Base-by-base conservation (phyloP, 331 rosid species). In the Cydonia oblonga region DNA sequence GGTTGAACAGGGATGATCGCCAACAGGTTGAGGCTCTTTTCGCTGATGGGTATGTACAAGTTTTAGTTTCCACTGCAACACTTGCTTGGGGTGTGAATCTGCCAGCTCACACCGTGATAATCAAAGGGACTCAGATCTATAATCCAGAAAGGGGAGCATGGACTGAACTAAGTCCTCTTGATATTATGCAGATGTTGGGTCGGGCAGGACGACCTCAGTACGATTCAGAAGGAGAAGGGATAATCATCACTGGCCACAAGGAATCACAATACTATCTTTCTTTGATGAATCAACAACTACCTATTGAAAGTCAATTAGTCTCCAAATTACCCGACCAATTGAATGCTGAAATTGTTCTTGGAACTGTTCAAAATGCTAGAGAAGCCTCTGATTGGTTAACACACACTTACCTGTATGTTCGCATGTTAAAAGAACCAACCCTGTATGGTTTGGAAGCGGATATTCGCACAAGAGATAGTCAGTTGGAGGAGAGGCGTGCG, bases 1-100 rank as follows among this genome's bases (percentile, higher is more conserved):
- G 97, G 64, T 75, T 89, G 92, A 81, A 80, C 26, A 90, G 96
- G 86, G 74, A 80, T 70, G 96, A 90, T 73, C 87, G 92, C 19
- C 86, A 90, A 71, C 92, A 85, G 69, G 96, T 90, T 71, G 96
- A 87, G 84, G 96, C 86, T 64, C 90, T 90, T 29, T 87, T 90
- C 73, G 85, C 90, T 33, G 90, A 82, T 77, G 92, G 96, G 23
- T 92, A 90, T 75, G 88, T 82, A 19, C 96, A 87, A 84, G 97
- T 92, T 76, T 78, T 92, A 83, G 97, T 92, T 57, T 90, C 96
- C 32, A 92, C 97, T 51, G 97, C 93, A 4, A 92, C 97, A 76
- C 93, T 92, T 80, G 93, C 97, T 46, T 92, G 96, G 96, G 97
- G 96, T 82, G 93, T 89, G 84, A 92, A 92, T 76, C 80, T 89